Base-by-base conservation (phyloP, 768 basidiomycete species). In the Suillus subluteus region DNA sequence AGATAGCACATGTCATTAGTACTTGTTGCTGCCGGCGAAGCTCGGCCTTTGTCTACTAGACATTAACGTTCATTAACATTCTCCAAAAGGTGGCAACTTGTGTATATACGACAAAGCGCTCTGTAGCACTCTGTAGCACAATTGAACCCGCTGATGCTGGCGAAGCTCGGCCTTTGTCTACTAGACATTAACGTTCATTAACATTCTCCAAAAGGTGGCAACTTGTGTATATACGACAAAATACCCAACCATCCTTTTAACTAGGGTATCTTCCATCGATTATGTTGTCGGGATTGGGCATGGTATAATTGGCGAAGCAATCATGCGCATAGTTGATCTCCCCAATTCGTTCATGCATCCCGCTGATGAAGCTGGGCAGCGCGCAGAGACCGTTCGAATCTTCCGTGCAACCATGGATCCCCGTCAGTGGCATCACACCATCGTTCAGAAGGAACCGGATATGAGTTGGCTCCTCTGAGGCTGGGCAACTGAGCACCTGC, bases 391-490 rank as follows among this genome's bases (percentile, higher is more conserved):
- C 84, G 23, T 84, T 76, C 41, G 76, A 74, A 70, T 83, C 74
- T 16, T 73, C 69, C 12, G 61, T 48, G 73, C 85, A 86, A 11
- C 82, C 82, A 1, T 74, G 66, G 58, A 86, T 74, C 18, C 81
- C 79, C 2, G 81, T 82, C 16, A 85, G 74, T 12, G 84, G 85
- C 1, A 85, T 74, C 4, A 82, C 78, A 2, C 76, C 84, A 69
- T 87, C 86, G 70, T 87, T 87, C 32, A 84, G 74, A 56, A 84
- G 76, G 73, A 82, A 79, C 21, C 84, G 75, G 65, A 85, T 80
- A 63, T 79, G 72, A 16, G 77, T 74, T 8, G 74, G 69, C 3
- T 72, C 65, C 50, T 68, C 61, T 8, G 65, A 63, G 54, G 71
- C 74, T 40, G 77, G 74, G 70, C 83, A 85, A 13, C 76, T 73